Evolutionary conservation across 768 basidiomycete species (phyloP).

Genomic region (Russula earlei): DNA sequence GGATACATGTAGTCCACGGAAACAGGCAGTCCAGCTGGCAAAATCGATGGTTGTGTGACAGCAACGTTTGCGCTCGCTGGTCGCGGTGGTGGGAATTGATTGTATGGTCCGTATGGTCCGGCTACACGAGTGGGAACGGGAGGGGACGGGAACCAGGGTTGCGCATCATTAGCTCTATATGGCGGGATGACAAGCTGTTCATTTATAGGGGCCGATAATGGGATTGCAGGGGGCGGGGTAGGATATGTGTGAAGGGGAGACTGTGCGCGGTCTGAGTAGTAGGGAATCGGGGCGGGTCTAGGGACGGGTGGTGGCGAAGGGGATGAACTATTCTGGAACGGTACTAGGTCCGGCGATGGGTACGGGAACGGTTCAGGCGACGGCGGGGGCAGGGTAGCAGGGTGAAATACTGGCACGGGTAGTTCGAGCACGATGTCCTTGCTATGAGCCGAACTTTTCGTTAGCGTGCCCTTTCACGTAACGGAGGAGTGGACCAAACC

Average conservation of each 20-base stretch:
- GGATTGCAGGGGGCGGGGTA: conserved; percentile 12
- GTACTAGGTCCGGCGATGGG: neutral
- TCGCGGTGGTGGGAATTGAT: conserved; percentile 31
- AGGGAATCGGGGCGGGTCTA: conserved; percentile 18
- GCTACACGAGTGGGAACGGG: neutral
- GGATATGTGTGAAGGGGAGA: conserved; percentile 30
- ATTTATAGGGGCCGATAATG: conserved; percentile 29
- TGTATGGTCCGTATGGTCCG: conserved; percentile 23
- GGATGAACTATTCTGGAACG: conserved; percentile 11
- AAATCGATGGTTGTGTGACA: conserved; percentile 24
- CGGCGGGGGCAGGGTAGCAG: conserved; percentile 43
- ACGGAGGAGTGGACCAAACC: conserved; percentile 41
- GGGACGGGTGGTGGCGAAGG: conserved; percentile 16
- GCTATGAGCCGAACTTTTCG: conserved; percentile 30
- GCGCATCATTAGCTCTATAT: conserved; percentile 25
- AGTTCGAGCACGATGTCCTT: conserved; percentile 61
- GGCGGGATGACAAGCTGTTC: conserved; percentile 10
- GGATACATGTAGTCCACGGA: conserved; percentile 24
- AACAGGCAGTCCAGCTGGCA: conserved; percentile 32
- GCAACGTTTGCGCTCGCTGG: conserved; percentile 41
- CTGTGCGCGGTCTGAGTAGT: conserved; percentile 22
- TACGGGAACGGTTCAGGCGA: conserved; percentile 18
- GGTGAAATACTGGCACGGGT: conserved; percentile 57
- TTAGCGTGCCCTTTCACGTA: neutral
- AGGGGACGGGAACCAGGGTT: conserved; percentile 26